phyloP scores from a whole-genome alignment of 306 rosid species.

The Amphicarpaea edgeworthii region DNA sequence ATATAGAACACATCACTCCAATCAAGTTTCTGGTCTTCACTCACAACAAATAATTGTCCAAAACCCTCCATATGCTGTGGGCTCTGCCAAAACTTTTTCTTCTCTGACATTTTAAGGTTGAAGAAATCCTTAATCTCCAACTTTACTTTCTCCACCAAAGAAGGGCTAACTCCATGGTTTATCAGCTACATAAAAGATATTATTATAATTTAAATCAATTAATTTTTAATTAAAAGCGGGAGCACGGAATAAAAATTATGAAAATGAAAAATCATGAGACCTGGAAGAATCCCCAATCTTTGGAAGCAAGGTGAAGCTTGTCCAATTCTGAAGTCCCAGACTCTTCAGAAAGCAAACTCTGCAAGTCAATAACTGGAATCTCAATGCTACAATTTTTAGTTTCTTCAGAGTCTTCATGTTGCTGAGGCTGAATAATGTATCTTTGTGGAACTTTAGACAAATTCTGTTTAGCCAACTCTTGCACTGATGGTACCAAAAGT shows the following conservation, averaged over 20 bases:
- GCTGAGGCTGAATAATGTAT: slow-evolving; percentile 42
- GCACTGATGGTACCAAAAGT: slow-evolving; percentile 52
- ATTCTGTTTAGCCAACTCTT: slow-evolving; percentile 40
- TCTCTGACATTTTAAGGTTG: slow-evolving; percentile 58
- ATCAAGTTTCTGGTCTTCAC: slow-evolving; percentile 47
- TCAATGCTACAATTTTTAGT: neutral
- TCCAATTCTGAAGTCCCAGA: slow-evolving; percentile 34
- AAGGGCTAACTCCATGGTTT: slow-evolving; percentile 54
- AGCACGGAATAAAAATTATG: no score
- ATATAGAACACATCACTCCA: slow-evolving; percentile 54
- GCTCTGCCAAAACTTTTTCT: slow-evolving; percentile 52
- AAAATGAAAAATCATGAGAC: no score
- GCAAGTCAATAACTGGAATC: slow-evolving; percentile 49
- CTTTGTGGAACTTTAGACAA: slow-evolving; percentile 40
- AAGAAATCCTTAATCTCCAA: slow-evolving; percentile 49
- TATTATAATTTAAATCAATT: no score
- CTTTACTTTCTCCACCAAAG: slow-evolving; percentile 52
- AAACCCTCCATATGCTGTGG: slow-evolving; percentile 58
- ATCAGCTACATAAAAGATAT: no score
- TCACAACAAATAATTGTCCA: slow-evolving; percentile 57
- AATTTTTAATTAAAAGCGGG: no score
- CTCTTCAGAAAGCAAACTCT: slow-evolving; percentile 35
- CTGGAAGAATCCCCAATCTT: slow-evolving; percentile 56
- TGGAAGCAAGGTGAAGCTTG: slow-evolving; percentile 54
- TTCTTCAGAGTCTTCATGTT: slow-evolving; percentile 13